Conservation (phyloP, 768 basidiomycete species). For the Piloderma croceum region DNA sequence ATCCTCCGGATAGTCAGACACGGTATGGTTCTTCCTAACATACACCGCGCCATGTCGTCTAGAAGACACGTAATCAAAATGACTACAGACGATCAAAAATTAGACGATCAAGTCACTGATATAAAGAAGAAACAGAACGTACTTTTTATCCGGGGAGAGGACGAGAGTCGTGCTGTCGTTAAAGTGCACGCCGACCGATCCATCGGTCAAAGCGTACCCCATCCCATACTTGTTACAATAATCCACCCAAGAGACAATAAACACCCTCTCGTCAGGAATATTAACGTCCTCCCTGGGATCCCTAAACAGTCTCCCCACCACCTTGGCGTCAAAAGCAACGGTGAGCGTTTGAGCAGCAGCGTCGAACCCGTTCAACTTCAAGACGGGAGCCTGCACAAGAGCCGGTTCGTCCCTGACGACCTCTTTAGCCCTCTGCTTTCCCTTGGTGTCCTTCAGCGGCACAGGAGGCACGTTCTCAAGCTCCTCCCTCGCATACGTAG, state of each 20-base stretch:
- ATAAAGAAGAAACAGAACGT: constrained; percentile 27
- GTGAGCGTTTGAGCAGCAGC: constrained; percentile 41
- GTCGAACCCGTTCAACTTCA: constrained; percentile 57
- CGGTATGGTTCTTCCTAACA: constrained; percentile 65
- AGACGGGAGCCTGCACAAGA: constrained; percentile 8
- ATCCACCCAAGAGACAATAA: constrained; percentile 98
- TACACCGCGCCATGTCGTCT: constrained; percentile 61
- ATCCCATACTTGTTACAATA: constrained; percentile 99
- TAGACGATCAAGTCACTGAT: constrained; percentile 3
- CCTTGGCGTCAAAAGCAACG: constrained; percentile 64
- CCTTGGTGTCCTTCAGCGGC: constrained; percentile 17
- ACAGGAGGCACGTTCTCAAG: constrained; percentile 30
- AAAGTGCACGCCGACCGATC: constrained; percentile 92
- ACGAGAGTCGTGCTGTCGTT: constrained; percentile 90
- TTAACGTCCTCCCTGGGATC: constrained; percentile 52
- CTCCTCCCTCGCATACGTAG: constrained; percentile 14
- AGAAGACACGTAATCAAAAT: constrained; percentile 84
- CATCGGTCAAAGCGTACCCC: constrained; percentile 96
- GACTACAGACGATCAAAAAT: constrained; percentile 38
- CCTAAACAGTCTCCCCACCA: constrained; percentile 57
- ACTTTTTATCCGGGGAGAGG: constrained; percentile 84
- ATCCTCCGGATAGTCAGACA: constrained; percentile 70
- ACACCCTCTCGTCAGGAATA: constrained; percentile 67
- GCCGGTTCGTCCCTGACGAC: constrained; percentile 3
- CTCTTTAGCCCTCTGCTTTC: constrained; percentile 10